phyloP scores from a whole-genome alignment of 2,329 filamentous ascomycete species.

The Fusarium decemcellulare region DNA sequence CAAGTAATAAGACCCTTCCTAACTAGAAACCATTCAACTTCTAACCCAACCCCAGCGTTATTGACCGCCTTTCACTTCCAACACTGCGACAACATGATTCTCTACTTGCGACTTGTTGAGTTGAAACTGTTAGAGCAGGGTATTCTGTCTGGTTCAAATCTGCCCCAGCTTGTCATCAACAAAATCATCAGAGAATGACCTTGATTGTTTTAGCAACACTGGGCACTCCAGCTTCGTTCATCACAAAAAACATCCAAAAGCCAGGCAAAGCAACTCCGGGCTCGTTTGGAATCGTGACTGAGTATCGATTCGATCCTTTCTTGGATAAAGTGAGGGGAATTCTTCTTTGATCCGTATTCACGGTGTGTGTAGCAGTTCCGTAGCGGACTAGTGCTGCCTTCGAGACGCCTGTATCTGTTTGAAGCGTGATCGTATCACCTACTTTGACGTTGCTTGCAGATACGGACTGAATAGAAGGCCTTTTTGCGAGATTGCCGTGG shows the following conservation, averaged over 20 bases:
- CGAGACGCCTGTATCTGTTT: neutral
- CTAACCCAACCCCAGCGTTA: no score
- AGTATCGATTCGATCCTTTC: constrained; percentile 20
- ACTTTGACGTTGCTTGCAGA: constrained; percentile 14
- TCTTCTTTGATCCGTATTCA: constrained; percentile 36
- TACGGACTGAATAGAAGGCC: constrained; percentile 23
- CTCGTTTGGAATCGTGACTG: constrained; percentile 28
- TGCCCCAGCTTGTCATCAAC: no score
- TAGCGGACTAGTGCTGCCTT: constrained; percentile 30
- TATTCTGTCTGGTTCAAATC: no score
- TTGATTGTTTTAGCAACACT: constrained; percentile 32
- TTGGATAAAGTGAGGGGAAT: constrained; percentile 13
- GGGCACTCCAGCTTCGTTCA: constrained; percentile 33
- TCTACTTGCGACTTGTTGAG: no score
- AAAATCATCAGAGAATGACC: constrained; percentile 2
- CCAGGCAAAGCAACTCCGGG: constrained; percentile 34
- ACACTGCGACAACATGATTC: no score
- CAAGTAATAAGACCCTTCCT: no score
- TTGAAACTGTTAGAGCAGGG: no score
- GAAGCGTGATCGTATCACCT: constrained; percentile 8
- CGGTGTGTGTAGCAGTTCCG: constrained; percentile 33
- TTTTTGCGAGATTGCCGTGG: constrained; percentile 18
- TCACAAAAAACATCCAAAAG: constrained; percentile 42
- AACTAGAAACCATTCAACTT: no score
- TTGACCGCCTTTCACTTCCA: no score